phyloP scores from a whole-genome alignment of 208 protist genomes.

The Porcisia hertigi region DNA sequence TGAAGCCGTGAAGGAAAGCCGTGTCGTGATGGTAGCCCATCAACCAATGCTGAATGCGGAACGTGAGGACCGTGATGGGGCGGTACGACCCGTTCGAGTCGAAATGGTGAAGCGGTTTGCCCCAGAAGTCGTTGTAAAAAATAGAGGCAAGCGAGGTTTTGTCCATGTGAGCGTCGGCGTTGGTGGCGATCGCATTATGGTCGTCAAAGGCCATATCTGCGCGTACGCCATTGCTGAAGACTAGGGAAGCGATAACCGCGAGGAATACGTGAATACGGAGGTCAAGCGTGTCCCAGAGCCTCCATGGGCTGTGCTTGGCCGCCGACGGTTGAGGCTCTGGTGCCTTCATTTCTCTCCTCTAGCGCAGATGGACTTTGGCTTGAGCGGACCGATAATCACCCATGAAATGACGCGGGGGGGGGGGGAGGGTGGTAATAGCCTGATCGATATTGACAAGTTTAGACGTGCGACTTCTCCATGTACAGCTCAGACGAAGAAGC shows the following conservation, averaged over 20 bases:
- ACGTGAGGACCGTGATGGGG: conserved; percentile 58
- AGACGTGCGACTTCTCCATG: no score
- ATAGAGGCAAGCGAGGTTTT: conserved; percentile 31
- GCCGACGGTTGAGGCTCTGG: background rate
- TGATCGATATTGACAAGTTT: no score
- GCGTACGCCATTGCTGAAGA: conserved; percentile 41
- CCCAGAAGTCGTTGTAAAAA: conserved; percentile 75
- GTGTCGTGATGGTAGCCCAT: conserved; percentile 48
- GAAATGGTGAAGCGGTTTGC: conserved; percentile 32
- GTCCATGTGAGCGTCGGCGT: conserved; percentile 36
- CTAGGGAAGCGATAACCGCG: conserved; percentile 17
- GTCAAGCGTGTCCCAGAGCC: conserved; percentile 8
- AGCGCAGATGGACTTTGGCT: no score
- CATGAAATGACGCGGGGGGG: no score
- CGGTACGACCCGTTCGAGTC: conserved; percentile 61
- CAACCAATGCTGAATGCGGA: conserved; percentile 62
- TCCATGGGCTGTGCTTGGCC: background rate
- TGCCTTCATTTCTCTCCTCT: background rate
- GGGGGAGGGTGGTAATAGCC: no score
- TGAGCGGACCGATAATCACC: no score
- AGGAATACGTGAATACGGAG: conserved; percentile 16
- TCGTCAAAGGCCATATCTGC: conserved; percentile 68
- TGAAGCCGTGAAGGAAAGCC: conserved; percentile 37
- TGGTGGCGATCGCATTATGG: conserved; percentile 47
- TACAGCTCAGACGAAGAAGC: no score